Evolutionary conservation across 345 rosid genomes (phyloP).

Genomic region (Nasturtium officinale): DNA sequence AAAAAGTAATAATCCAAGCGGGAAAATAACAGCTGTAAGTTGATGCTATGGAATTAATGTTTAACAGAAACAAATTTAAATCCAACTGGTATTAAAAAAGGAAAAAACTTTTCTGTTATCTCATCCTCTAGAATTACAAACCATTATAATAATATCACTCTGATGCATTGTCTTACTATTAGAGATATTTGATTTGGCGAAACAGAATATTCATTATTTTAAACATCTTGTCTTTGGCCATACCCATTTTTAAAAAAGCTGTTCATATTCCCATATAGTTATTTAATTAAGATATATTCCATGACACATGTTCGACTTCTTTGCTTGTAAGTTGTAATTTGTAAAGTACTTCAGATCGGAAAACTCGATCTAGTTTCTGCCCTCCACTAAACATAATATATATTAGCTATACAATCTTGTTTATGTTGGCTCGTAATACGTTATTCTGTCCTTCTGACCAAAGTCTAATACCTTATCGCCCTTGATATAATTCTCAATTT

Average conservation of each 20-base stretch:
- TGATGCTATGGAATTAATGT: not conserved
- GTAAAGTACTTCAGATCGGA: constrained; percentile 33
- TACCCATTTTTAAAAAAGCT: not conserved
- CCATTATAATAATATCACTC: not conserved
- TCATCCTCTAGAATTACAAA: not conserved
- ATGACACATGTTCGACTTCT: not conserved
- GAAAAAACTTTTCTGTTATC: not conserved
- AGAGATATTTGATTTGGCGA: not conserved
- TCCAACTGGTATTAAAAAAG: not conserved
- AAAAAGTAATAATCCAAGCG: too few relatives aligned
- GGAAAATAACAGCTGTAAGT: not conserved
- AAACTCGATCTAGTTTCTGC: constrained; percentile 34
- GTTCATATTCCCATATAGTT: not conserved
- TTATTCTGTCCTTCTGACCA: constrained; percentile 21
- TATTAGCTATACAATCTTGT: not conserved
- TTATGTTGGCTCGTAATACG: constrained; percentile 24
- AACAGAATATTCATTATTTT: not conserved
- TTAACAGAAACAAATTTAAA: not conserved
- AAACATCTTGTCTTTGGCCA: not conserved
- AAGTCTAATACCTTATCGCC: constrained; percentile 10
- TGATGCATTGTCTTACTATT: not conserved
- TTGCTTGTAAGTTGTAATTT: constrained; percentile 19
- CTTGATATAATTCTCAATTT: not conserved
- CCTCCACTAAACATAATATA: constrained; percentile 21
- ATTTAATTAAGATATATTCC: too few relatives aligned